Base-by-base conservation (phyloP, 108 stramenopile genomes). In the Halocafeteria seosinensis region DNA sequence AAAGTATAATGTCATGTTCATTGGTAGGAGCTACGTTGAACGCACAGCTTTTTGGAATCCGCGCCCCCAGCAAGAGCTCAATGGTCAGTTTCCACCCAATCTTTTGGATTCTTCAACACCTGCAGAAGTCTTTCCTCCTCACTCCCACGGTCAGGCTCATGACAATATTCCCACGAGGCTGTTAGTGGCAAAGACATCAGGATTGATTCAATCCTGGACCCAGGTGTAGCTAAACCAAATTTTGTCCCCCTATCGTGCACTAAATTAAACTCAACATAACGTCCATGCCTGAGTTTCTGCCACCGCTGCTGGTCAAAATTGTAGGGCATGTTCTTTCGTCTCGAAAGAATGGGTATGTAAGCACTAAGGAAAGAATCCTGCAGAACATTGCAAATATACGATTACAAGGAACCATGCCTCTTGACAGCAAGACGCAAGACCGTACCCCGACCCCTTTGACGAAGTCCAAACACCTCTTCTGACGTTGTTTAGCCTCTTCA, bases 211-310 rank as follows among this genome's bases (percentile, higher is more conserved):
- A 92, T 94, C 50, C 96, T 85, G 6, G 92, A 91, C 27, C 92
- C 92, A 1, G 66, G 66, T 33, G 96, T 98, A 76, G 92, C 93
- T 50, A 98, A 80, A 28, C 96, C 96, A 71, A 98, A 98, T 4
- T 93, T 85, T 0, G 96, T 98, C 53, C 96, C 96, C 3, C 96
- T 78, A 73, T 98, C 96, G 72, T 95, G 92, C 25, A 98, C 92
- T 51, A 98, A 78, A 80, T 98, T 98, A 86, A 98, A 98, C 79
- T 98, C 96, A 11, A 90, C 90, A 68, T 98, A 98, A 55, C 89
- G 78, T 63, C 92, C 89, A 28, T 88, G 71, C 17, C 73, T 65
- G 23, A 66, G 33, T 37, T 51, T 63, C 83, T 98, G 93, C 95
- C 95, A 98, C 62, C 84, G 74, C 87, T 94, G 92, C 72, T 98